Percentiles rank a stretch among this genome's conserved stretches.
Evolutionary conservation across 192 early-diverging fungal genomes (phyloP).

Genomic region (Dispira simplex): DNA sequence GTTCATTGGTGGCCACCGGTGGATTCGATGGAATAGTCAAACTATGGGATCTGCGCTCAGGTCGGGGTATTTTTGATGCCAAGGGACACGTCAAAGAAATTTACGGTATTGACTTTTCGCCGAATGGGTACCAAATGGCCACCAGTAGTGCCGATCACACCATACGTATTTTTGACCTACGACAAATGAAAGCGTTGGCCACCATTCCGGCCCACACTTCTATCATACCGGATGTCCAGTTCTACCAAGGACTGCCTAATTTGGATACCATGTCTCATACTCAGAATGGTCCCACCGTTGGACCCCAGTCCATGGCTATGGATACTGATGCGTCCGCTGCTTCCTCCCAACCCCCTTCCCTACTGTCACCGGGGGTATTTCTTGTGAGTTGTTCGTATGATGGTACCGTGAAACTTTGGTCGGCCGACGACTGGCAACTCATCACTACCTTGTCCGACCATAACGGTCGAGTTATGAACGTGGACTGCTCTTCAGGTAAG

Average conservation of each 20-base stretch:
- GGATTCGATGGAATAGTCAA: constrained; percentile 88
- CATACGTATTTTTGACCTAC: constrained; percentile 85
- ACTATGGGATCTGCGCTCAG: constrained; percentile 92
- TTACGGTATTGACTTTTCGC: constrained; percentile 74
- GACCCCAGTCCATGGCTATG: constrained; percentile 11
- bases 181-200: constrained; percentile 54
- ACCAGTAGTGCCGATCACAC: constrained; percentile 87
- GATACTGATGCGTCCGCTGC: constrained; percentile 13
- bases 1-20: constrained; percentile 77
- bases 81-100: constrained; percentile 90
- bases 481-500: constrained; percentile 56
- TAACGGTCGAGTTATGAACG: constrained; percentile 76
- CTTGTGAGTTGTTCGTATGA: constrained; percentile 74
- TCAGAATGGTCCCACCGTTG: too few relatives aligned
- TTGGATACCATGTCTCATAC: constrained; percentile 2
- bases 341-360: constrained; percentile 16
- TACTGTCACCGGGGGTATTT: constrained; percentile 51
- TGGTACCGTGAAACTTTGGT: constrained; percentile 85
- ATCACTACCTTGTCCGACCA: constrained; percentile 76
- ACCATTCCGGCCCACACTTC: constrained; percentile 88
- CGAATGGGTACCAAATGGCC: constrained; percentile 84
- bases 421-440: constrained; percentile 84
- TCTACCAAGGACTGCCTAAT: constrained; percentile 28
- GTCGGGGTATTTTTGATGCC: constrained; percentile 72
- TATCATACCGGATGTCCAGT: constrained; percentile 67